Evolutionary conservation across 495 filamentous ascomycete species (phyloP), one percentile per base, ranked within the genome.

Genomic region (Pyrenopolyporus hunteri): DNA sequence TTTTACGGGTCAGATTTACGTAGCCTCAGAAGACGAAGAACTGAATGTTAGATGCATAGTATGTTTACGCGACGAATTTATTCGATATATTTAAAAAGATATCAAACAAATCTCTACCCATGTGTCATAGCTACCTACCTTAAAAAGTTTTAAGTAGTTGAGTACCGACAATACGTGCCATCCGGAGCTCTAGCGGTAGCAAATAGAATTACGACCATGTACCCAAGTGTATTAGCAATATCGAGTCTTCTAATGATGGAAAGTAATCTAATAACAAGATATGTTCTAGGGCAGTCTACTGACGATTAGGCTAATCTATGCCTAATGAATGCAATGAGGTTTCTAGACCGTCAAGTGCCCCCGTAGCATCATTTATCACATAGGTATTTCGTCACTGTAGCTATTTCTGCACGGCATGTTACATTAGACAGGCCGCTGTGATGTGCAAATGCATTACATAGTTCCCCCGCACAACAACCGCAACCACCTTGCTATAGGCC

Each of bases 371-470:
- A 10, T 39, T 17, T 16, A 39, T n/a, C 2, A 19, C 5, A 17
- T 9, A 17, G n/a, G n/a, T n/a, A n/a, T n/a, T n/a, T 17, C 33
- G n/a, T 37, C 0, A 44, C 14, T 35, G 10, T 10, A 50, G 16
- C 51, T 60, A 40, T 52, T 39, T 40, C 52, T 51, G 51, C 36
- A 50, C 3, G 59, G 33, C 32, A 59, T 58, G 40, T 49, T 64
- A 64, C 53, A 47, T 48, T 52, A 36, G 54, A 32, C 39, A 42
- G 48, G 16, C n/a, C n/a, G n/a, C n/a, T 7, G 10, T 49, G 22
- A 19, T 51, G 17, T 39, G 8, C 32, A 31, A 16, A 16, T 20
- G 9, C 40, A 46, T 22, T 39, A 47, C 23, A n/a, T n/a, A 17
- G n/a, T n/a, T 37, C 20, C 51, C 59, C 50, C 59, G 48, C 51